These are phyloP conservation scores for Vitis riparia DNA, from an alignment of 164 flowering plant genomes.

Conservation along the genomic window DNA sequence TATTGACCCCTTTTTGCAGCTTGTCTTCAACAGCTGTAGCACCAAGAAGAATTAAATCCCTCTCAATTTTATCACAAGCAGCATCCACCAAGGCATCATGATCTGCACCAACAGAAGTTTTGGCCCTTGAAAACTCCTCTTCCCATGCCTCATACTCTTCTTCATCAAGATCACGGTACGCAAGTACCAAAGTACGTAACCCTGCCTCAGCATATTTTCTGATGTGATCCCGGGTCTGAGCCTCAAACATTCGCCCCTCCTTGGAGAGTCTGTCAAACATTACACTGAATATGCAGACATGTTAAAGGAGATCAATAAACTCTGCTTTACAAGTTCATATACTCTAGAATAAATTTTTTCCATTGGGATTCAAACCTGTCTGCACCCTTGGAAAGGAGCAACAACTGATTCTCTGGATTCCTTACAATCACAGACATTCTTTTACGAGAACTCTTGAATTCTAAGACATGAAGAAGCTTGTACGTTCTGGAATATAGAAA, in stretches of 20 bases:
- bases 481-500: conserved; percentile 50
- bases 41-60: conserved; percentile 77
- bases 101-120: conserved; percentile 60
- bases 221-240: conserved; percentile 61
- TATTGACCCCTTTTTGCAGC: conserved; percentile 76
- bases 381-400: conserved; percentile 87
- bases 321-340: neutral
- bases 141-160: conserved; percentile 63
- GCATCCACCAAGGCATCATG: conserved; percentile 61
- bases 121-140: conserved; percentile 60
- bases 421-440: conserved; percentile 88
- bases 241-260: conserved; percentile 45
- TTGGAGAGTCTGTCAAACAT: conserved; percentile 78
- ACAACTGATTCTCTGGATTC: conserved; percentile 53
- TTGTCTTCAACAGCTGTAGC: conserved; percentile 94
- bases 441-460: conserved; percentile 83
- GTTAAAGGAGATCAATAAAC: conserved; percentile 1
- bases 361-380: conserved; percentile 61
- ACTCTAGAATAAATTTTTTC: neutral
- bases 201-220: conserved; percentile 75
- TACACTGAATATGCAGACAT: conserved; percentile 44
- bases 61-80: conserved; percentile 72
- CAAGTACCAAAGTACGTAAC: conserved; percentile 73
- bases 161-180: conserved; percentile 66
- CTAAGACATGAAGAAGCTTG: conserved; percentile 74